A percentile compares a stretch with the other conserved stretches of the same genome.
Conservation (phyloP, 2,329 filamentous ascomycete species). For the Ophiostoma novo-ulmi region DNA sequence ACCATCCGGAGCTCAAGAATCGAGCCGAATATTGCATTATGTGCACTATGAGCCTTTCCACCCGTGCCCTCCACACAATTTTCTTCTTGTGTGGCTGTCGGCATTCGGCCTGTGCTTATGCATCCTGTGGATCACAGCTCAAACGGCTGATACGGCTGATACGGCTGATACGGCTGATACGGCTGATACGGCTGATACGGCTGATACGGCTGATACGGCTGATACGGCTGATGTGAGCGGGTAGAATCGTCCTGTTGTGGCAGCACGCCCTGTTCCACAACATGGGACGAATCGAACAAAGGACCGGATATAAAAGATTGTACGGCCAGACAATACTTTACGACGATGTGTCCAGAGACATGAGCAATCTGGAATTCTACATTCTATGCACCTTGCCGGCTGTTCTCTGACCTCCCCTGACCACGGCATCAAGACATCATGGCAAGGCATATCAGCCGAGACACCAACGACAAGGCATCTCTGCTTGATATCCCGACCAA, state of each 20-base stretch:
- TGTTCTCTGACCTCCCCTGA: background rate
- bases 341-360: background rate
- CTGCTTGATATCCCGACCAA: background rate
- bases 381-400: background rate
- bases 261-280: background rate
- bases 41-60: background rate
- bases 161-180: background rate
- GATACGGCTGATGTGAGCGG: background rate
- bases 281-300: background rate
- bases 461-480: background rate
- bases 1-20: background rate
- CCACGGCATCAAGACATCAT: background rate
- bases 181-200: background rate
- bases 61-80: background rate
- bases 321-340: background rate
- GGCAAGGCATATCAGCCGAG: background rate
- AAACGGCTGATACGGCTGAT: background rate
- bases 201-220: background rate
- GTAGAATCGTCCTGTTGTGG: background rate
- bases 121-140: background rate
- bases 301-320: background rate
- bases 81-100: background rate
- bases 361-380: background rate
- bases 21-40: background rate
- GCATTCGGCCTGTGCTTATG: background rate